phyloP scores from a whole-genome alignment of 2,329 filamentous ascomycete genomes.

The Cladosporium halotolerans region DNA sequence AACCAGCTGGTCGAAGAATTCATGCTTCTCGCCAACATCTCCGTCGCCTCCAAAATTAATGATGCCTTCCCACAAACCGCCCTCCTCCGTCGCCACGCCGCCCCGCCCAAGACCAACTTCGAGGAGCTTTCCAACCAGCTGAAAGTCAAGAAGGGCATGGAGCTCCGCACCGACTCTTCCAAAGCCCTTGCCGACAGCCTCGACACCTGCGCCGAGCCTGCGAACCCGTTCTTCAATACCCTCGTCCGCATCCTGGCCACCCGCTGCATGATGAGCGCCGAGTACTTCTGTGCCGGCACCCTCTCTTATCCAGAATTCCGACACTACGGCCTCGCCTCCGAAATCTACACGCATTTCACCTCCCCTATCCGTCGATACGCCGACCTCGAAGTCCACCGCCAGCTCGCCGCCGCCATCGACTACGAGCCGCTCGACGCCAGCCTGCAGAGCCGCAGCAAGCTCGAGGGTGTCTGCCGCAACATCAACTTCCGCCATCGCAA shows the following conservation, averaged over 20 bases:
- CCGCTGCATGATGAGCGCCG: constrained; percentile 97
- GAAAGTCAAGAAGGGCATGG: constrained; percentile 74
- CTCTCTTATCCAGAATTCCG: constrained; percentile 91
- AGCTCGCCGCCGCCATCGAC: constrained; percentile 89
- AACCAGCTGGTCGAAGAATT: constrained; percentile 98
- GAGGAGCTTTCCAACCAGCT: constrained; percentile 89
- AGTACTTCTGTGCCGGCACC: constrained; percentile 94
- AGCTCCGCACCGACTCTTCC: constrained; percentile 77
- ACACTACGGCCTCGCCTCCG: constrained; percentile 91
- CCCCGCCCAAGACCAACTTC: constrained; percentile 93
- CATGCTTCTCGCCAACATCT: constrained; percentile 97
- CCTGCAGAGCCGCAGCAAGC: constrained; percentile 71
- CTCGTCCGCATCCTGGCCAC: constrained; percentile 95
- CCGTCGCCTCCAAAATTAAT: constrained; percentile 85
- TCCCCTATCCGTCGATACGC: constrained; percentile 95
- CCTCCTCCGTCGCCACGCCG: constrained; percentile 82
- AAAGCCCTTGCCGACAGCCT: constrained; percentile 90
- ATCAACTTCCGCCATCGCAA: constrained; percentile 98
- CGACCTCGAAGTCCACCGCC: constrained; percentile 89
- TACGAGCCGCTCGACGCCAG: constrained; percentile 82
- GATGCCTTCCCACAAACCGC: constrained; percentile 91
- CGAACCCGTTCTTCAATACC: constrained; percentile 96
- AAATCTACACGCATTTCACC: constrained; percentile 99
- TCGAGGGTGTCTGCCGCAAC: constrained; percentile 94
- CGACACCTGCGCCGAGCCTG: constrained; percentile 70